These are phyloP conservation scores for Eucalyptus curtisii DNA, from an alignment of 345 rosid species.

Conservation along the genomic window DNA sequence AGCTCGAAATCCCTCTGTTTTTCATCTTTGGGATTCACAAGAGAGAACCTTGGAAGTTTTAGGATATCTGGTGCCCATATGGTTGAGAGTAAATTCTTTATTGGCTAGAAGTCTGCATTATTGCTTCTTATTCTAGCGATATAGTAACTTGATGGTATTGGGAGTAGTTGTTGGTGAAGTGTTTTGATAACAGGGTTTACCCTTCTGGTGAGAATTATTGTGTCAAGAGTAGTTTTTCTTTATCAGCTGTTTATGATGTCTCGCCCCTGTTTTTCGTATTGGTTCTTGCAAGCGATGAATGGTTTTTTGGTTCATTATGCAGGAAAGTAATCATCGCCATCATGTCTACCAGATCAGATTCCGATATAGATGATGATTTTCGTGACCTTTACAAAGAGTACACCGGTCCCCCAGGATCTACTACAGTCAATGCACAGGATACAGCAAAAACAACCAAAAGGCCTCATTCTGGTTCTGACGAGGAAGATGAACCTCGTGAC, in stretches of 20 bases:
- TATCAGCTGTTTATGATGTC: neutral
- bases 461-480: conserved; percentile 48
- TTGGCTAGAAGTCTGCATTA: neutral
- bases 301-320: neutral
- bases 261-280: neutral
- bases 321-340: neutral
- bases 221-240: neutral
- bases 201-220: neutral
- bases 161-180: neutral
- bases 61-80: neutral
- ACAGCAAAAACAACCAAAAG: conserved; percentile 33
- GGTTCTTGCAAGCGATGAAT: neutral
- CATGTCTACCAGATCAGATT: conserved; percentile 75
- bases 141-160: neutral
- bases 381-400: conserved; percentile 95
- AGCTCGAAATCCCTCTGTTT: neutral
- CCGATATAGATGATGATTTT: conserved; percentile 83
- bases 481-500: conserved; percentile 75
- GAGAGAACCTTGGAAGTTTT: neutral
- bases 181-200: neutral
- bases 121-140: neutral
- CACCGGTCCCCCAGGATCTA: conserved; percentile 63
- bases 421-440: conserved; percentile 28
- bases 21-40: neutral
- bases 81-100: neutral